Conservation (phyloP, 177 flowering plant genomes). For the Vitis hybrid region DNA sequence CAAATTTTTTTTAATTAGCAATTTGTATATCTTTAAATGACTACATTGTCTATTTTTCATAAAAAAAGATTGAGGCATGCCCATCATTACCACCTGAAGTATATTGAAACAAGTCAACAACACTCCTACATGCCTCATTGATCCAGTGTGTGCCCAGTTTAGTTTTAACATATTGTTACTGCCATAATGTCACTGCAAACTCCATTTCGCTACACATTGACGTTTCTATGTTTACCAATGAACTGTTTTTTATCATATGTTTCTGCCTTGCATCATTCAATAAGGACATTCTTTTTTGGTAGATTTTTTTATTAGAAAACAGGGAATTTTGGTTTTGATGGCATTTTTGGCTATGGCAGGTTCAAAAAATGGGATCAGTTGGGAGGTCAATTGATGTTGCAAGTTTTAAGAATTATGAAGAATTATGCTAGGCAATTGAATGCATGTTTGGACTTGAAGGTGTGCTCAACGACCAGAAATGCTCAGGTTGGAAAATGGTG, state of each 20-base stretch:
- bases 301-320: background rate
- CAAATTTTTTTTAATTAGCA: background rate
- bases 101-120: too few species aligned
- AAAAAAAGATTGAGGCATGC: too few species aligned
- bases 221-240: background rate
- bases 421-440: slow-evolving; percentile 76
- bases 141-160: too few species aligned
- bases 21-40: too few species aligned
- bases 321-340: too few species aligned
- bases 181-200: background rate
- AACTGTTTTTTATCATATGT: too few species aligned
- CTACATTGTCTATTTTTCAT: too few species aligned
- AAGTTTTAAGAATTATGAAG: slow-evolving; percentile 69
- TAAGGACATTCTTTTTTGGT: background rate
- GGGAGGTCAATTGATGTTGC: slow-evolving; percentile 98
- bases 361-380: slow-evolving; percentile 95
- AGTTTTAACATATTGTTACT: too few species aligned
- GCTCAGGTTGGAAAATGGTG: slow-evolving; percentile 88
- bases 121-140: too few species aligned
- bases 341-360: slow-evolving; percentile 37
- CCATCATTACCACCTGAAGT: too few species aligned
- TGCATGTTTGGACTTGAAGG: slow-evolving; percentile 95
- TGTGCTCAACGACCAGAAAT: slow-evolving; percentile 69
- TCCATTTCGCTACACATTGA: background rate
- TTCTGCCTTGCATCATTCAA: background rate